These are phyloP conservation scores for Dactylonectria macrodidyma DNA, from an alignment of 2,329 filamentous ascomycete genomes.

Conservation along the genomic window DNA sequence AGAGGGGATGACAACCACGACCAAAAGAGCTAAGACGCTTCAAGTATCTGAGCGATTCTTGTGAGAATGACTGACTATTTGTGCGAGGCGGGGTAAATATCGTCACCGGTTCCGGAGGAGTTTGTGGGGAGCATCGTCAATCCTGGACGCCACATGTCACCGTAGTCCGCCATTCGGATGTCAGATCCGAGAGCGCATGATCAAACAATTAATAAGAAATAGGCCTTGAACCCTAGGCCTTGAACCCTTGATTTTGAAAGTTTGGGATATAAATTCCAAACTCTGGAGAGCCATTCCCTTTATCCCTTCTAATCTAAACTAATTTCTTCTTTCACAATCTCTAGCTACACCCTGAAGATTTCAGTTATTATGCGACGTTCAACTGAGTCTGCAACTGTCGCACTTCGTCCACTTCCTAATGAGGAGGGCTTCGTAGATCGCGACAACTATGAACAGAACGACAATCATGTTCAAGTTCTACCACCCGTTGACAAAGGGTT, in stretches of 20 bases:
- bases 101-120: neutral
- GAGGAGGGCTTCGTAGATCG: neutral
- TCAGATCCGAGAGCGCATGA: neutral
- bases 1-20: too few relatives aligned
- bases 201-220: neutral
- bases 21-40: neutral
- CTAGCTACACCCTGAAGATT: neutral
- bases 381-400: neutral
- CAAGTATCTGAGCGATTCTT: neutral
- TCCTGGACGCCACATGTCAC: neutral
- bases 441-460: conserved; percentile 23
- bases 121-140: neutral
- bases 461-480: conserved; percentile 35
- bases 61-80: neutral
- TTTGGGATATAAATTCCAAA: neutral
- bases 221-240: neutral
- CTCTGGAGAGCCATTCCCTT: neutral
- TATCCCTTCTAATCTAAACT: neutral
- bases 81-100: neutral
- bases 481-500: conserved; percentile 37
- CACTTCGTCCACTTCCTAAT: neutral
- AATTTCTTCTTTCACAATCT: neutral
- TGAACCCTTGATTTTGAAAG: neutral
- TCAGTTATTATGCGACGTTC: neutral
- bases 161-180: neutral